Evolutionary conservation across 495 filamentous ascomycete species (phyloP), one percentile per base, ranked within the genome.

Genomic region (Podospora didyma): DNA sequence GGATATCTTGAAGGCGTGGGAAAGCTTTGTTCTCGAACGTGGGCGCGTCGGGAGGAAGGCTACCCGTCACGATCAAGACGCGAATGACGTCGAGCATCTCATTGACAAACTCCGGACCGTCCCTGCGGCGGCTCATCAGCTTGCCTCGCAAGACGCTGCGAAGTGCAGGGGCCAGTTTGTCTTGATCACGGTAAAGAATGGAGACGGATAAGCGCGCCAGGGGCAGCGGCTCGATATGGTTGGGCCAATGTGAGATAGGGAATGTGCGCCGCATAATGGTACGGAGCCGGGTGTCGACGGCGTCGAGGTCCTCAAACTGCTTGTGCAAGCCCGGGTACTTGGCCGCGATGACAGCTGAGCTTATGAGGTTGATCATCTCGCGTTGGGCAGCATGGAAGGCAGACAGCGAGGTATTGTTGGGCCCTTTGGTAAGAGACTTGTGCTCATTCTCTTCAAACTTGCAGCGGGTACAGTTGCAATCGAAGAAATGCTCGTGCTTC

Each of bases 401-500:
- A 9, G 5, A 10, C 34, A 57, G 10, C 10, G 37, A 4, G 20
- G 44, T 19, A 2, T 34, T 46, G 44, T 31, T 31, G 3, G 26
- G 9, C 26, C 10, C 21, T 50, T 54, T 57, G 50, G 58, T 16
- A 9, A 48, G 14, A 7, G 11, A 19, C 9, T 3, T 24, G 16
- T 55, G 23, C 21, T 54, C 48, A 19, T 46, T 42, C 1, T 55
- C 7, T 21, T 67, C 65, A 49, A 22, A 2, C 48, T 54, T 58
- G 62, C 65, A 67, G 31, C 65, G 59, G 7, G 12, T 46, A 68
- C 88, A 92, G 35, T 49, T 53, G 68, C 88, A 92, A 51, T 71
- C 69, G 69, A 91, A 90, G 69, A 83, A 86, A 68, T 86, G 89
- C 23, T 79, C 75, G 14, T 75, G 73, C 31, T 68, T 65, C 1